Evolutionary conservation across 2,329 filamentous ascomycete genomes (phyloP).

Genomic region (Exophiala phaeomuriformis): DNA sequence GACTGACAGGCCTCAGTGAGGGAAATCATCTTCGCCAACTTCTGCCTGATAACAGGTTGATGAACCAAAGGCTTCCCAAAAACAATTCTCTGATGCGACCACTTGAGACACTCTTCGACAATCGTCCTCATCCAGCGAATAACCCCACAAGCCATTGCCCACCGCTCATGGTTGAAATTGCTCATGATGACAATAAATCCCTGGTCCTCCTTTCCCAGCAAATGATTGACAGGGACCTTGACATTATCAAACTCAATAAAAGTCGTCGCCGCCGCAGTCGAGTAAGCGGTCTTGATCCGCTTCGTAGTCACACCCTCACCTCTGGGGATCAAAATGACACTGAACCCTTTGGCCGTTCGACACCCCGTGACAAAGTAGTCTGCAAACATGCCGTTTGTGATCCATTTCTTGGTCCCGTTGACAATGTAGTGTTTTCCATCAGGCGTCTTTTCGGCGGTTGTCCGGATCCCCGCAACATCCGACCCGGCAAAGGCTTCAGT

Average conservation of each 20-base stretch:
- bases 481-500: conserved; percentile 69
- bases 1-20: conserved; percentile 63
- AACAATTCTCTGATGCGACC: conserved; percentile 72
- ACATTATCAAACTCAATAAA: conserved; percentile 72
- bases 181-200: conserved; percentile 71
- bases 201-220: conserved; percentile 61
- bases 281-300: conserved; percentile 59
- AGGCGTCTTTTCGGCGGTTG: conserved; percentile 54
- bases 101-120: conserved; percentile 60
- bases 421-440: conserved; percentile 59
- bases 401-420: conserved; percentile 67
- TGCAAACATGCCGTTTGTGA: conserved; percentile 65
- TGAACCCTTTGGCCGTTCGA: conserved; percentile 60
- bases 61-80: conserved; percentile 64
- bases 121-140: conserved; percentile 56
- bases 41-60: conserved; percentile 65
- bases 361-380: conserved; percentile 65
- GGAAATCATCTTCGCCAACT: conserved; percentile 62
- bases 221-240: conserved; percentile 60
- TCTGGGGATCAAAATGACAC: conserved; percentile 62
- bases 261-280: conserved; percentile 60
- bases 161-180: conserved; percentile 73
- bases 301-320: conserved; percentile 62
- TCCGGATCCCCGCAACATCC: conserved; percentile 66
- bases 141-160: conserved; percentile 59